Evolutionary conservation across 140 eudicot genomes (phyloP), one percentile per base, ranked within the genome.

Genomic region (Stevia rebaudiana): DNA sequence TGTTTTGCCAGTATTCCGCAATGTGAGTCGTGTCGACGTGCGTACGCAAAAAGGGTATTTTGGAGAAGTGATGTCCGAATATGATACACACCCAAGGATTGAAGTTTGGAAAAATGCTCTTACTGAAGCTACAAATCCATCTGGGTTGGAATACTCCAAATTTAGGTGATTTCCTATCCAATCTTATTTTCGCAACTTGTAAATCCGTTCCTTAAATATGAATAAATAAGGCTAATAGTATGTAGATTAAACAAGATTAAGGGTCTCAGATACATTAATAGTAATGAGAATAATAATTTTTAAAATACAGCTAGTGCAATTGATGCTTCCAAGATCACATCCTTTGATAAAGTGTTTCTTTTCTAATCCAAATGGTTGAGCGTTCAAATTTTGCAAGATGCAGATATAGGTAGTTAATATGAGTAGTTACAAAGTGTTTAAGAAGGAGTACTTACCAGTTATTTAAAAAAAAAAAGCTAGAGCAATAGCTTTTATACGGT

Each of bases 61-160:
- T 12, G 52, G 52, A 11, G 52, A 51, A 37, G 63, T 36, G 1
- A 43, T 67, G 25, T 35, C 73, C 8, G 30, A 65, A 17, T 31
- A 24, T 25, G 31, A 18, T 10, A 65, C 46, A 25, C 70, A 43
- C 21, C 52, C 61, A 19, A 60, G 19, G 49, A 60, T 60, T 11
- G 66, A 37, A 19, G 66, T 60, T 9, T 60, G 66, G 66, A 60
- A 35, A 8, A 60, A 19, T 60, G 66, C 66, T 60, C 66, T 60
- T 19, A 12, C 39, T 59, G 65, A 59, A 17, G 65, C 65, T 9
- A 59, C 65, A 3, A 59, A 59, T 59, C 28, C 33, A 28, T 28
- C 33, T 28, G 33, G 33, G 33, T 28, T 28, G 33, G 33, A 28
- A 28, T 28, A 28, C 33, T 28, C 33, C 33, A 2, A 28, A 28